These are phyloP conservation scores for Toxoplasma gondii DNA, from an alignment of 169 alveolate species.

Conservation along the genomic window DNA sequence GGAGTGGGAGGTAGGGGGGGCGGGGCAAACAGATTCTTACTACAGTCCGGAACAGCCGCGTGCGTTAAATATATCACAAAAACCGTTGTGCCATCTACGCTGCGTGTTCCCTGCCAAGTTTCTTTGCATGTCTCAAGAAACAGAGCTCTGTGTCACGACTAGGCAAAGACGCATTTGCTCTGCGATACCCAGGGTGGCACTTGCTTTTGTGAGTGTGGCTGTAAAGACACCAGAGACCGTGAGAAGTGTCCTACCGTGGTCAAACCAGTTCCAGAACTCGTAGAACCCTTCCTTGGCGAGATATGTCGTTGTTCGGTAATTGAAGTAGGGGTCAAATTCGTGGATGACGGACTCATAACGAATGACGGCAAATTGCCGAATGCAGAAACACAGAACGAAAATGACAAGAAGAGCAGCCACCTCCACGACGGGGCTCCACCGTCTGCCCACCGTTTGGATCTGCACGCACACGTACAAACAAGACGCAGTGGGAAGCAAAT, in stretches of 20 bases:
- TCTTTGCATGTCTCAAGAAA: no score
- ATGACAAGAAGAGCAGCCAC: slow-evolving; percentile 34
- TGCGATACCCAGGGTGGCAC: no score
- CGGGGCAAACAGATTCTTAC: no score
- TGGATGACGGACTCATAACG: slow-evolving; percentile 96
- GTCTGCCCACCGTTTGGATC: slow-evolving; percentile 42
- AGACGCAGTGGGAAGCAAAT: background rate
- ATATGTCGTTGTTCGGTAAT: slow-evolving; percentile 94
- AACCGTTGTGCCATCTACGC: no score
- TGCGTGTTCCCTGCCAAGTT: no score
- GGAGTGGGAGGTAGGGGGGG: no score
- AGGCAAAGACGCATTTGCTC: no score
- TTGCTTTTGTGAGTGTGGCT: no score
- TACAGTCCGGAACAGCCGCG: no score
- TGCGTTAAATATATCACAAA: no score
- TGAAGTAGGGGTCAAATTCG: slow-evolving; percentile 99
- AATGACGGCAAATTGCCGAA: slow-evolving; percentile 95
- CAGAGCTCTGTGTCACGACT: no score
- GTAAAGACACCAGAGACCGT: background rate
- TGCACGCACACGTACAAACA: background rate
- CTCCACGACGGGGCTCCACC: slow-evolving; percentile 63
- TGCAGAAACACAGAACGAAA: slow-evolving; percentile 75
- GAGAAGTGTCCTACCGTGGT: slow-evolving; percentile 75
- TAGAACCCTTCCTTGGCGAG: slow-evolving; percentile 93
- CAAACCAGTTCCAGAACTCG: slow-evolving; percentile 98